phyloP scores from a whole-genome alignment of 192 early-diverging fungal species.

The Fimicolochytrium jonesii region DNA sequence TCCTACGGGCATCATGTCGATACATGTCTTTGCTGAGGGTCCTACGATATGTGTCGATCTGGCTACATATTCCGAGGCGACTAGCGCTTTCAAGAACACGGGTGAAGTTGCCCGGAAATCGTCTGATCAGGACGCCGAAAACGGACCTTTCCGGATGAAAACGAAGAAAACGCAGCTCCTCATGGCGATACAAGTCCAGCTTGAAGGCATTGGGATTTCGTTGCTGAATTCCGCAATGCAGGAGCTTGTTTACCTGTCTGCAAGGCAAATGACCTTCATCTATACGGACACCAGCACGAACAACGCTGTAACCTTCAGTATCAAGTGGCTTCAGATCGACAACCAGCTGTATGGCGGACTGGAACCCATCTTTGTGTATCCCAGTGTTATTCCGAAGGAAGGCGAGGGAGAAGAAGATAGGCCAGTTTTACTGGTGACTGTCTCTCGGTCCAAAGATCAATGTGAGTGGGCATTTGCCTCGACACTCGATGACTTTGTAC shows the following conservation, averaged over 20 bases:
- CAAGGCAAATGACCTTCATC: constrained; percentile 70
- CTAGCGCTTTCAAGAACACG: constrained; percentile 24
- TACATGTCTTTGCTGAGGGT: constrained; percentile 41
- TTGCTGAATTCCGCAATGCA: constrained; percentile 70
- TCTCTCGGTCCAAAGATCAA: constrained; percentile 85
- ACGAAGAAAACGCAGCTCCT: constrained; percentile 35
- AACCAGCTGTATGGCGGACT: constrained; percentile 87
- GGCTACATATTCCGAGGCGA: constrained; percentile 28
- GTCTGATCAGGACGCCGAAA: constrained; percentile 18
- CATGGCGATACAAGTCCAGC: constrained; percentile 62
- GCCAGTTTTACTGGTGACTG: constrained; percentile 53
- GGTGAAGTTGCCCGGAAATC: too few relatives aligned
- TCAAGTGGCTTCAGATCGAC: constrained; percentile 95
- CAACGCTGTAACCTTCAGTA: constrained; percentile 69
- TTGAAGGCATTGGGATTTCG: constrained; percentile 90
- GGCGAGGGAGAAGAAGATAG: constrained; percentile 62
- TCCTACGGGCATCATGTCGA: constrained; percentile 32
- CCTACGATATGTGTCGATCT: constrained; percentile 35
- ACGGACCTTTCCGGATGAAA: constrained; percentile 21
- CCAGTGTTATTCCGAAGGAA: constrained; percentile 78
- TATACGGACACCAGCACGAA: constrained; percentile 78
- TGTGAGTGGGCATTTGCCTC: constrained; percentile 41
- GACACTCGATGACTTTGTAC: neutral
- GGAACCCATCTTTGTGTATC: constrained; percentile 92
- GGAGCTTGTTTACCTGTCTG: constrained; percentile 83